Evolutionary conservation across 2,329 filamentous ascomycete genomes (phyloP), one percentile per base, ranked within the genome.

Genomic region (Gaeumannomyces tritici): DNA sequence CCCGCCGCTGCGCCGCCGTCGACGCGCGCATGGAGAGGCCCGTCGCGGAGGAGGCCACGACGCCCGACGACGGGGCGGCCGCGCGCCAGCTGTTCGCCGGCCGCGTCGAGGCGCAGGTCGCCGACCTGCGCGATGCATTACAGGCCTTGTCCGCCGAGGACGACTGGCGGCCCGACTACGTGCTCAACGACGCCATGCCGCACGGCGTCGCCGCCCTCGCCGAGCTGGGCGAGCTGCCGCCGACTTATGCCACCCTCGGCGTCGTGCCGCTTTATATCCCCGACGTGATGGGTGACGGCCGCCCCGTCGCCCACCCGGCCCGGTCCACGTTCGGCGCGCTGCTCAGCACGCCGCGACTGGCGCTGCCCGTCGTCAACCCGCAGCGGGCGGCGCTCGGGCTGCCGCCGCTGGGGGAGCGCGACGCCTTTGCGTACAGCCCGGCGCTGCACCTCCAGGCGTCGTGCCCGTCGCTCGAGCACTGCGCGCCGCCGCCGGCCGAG

Each of bases 111-210:
- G 73, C 73, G 6, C 74, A 76, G 63, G 72, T 75, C 26, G 69
- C 67, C 29, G 74, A 76, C 63, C 71, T 75, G 61, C 73, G 74
- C 31, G 64, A 66, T 21, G 69, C 71, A 9, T 60, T 76, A 62
- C 64, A 66, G 21, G 69, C 71, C 11, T 60, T 76, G 62, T n/a
- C n/a, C n/a, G n/a, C n/a, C n/a, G 24, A 58, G 18, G n/a, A 13
- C 4, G 31, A 73, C 73, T 59, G 62, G 63, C 29, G 66, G 5
- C 47, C 72, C 13, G 71, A 76, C 59, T 69, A 69, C 21, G 63
- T 76, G n/a, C 64, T 76, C 1, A 73, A 75, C 56, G 74, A 76
- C 63, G 74, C 74, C n/a, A 65, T 75, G 63, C 74, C 74, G 1
- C 67, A 73, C 29, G 74, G 74, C 6, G 73, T 72, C 1, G 70